A percentile compares a stretch with the other conserved stretches of the same genome.
Evolutionary conservation across 148 eudicot genomes (phyloP).

Genomic region (Polygonum maritimum): DNA sequence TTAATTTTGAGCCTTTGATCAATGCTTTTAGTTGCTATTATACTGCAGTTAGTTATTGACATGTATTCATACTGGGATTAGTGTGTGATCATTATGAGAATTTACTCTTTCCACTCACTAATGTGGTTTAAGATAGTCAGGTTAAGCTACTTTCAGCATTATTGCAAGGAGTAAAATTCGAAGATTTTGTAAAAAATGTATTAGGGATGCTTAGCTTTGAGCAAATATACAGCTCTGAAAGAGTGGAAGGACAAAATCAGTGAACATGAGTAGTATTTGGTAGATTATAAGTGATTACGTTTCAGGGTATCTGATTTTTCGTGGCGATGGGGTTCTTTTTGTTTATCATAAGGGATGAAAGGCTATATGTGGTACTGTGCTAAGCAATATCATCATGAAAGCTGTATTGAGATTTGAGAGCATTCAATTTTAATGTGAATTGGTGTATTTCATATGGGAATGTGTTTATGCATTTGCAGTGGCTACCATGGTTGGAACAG

Average conservation of each 20-base stretch:
- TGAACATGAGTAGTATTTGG: no score
- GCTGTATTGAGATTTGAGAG: not conserved
- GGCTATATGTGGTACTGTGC: not conserved
- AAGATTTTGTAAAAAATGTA: no score
- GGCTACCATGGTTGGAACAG: conserved; percentile 62
- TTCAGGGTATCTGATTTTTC: not conserved
- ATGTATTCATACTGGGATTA: not conserved
- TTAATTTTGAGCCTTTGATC: conserved; percentile 8
- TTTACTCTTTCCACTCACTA: no score
- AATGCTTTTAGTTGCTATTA: not conserved
- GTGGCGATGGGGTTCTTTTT: not conserved
- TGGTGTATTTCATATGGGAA: not conserved
- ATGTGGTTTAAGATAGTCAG: no score
- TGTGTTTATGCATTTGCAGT: conserved; percentile 25
- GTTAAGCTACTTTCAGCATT: no score
- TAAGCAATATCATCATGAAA: not conserved
- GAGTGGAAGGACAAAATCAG: no score
- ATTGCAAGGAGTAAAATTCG: no score
- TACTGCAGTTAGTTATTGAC: not conserved
- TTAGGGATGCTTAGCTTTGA: no score
- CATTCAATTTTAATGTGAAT: not conserved
- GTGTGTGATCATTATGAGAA: not conserved
- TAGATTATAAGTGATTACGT: no score
- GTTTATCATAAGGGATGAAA: not conserved
- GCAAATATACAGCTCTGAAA: no score